Base-by-base conservation (phyloP, 2,329 filamentous ascomycete species). In the Ambrosiella beaveri region DNA sequence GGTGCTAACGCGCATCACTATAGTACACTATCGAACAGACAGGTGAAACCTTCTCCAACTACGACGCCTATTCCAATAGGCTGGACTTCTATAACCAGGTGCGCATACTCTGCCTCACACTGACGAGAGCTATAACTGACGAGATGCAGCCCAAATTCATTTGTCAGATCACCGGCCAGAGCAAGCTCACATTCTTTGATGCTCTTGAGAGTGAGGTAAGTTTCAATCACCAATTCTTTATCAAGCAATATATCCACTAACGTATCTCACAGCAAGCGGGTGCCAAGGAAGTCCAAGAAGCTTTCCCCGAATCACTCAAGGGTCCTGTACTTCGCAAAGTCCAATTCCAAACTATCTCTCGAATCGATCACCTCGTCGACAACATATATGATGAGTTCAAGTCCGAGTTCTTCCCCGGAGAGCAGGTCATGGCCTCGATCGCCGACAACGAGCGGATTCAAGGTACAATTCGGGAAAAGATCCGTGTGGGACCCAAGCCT, bases 61-160 rank as follows among this genome's bases (percentile, higher is more conserved):
- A 97, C 69, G 90, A 96, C 66, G 82, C 85, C 47, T 98, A 95
- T 13, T 70, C 73, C 66, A 72, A 64, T 57, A 94, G 88, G 60
- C 84, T 90, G 78, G 90, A 96, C 68, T 96, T 95, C 68, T 95
- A 95, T 69, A 89, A 86, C 64, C 88, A 94, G 80, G 87, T 87
- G 19, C 35, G 35, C 38, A 12, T 13, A 27, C n/a, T 35, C 57
- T 56, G 54, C 51, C 57, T 11, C 64, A 54, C 37, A 54, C 49
- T 64, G 27, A 27, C 27, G 27, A 27, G 27, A 27, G 27, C 2
- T 27, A 27, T 4, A 27, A 27, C 27, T 27, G 5, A 27, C 27
- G 27, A 27, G 3, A 27, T 27, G 27, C 3, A 91, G 83, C 87
- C 83, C 66, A 82, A 85, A 58, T 98, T 97, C 70, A 95, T 94